Base-by-base conservation (phyloP, 1,139 yeast genomes). In the Cylindricascospora bacillispora region DNA sequence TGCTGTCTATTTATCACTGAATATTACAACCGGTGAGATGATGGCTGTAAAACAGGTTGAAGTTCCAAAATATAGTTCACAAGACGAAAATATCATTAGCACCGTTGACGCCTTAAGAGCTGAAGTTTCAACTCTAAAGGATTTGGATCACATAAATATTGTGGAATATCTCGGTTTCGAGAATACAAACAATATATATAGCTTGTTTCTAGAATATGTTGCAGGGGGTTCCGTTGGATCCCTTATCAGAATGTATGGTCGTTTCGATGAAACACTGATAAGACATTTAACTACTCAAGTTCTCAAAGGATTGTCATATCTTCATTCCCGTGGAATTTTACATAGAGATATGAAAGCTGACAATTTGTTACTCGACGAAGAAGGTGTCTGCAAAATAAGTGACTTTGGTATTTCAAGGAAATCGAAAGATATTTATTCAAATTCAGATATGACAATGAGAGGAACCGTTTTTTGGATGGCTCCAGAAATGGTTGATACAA, bases 401-500 rank as follows among this genome's bases (percentile, higher is more conserved):
- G 99, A 92, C 54, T 92, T 92, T 60, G 98, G 98, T 24, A 92
- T 92, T 35, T 85, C 97, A 28, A 86, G 85, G 49, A 71, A 77
- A 44, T 80, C 94, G 0, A 69, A 73, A 38, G 89, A 89, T 50
- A 82, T 89, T 24, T 89, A 89, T 53, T 76, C 81, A 15, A 86
- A 89, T 49, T 86, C 95, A 2, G 95, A 83, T 35, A 82, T 86
- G 93, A 86, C 97, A 10, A 80, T 79, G 89, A 95, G 92, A 56
- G 99, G 99, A 13, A 86, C 98, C 0, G 86, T 92, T 2, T 92
- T 86, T 52, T 92, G 98, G 98, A 92, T 92, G 98, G 99, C 99
- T 0, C 99, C 99, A 0, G 99, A 92, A 52, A 95, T 92, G 37
- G 85, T 92, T 34, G 80, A 79, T 44, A 77, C 74, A 33, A 80